A percentile compares a stretch with the other conserved stretches of the same genome.
Evolutionary conservation across 371 early-diverging fungal genomes (phyloP).

Genomic region (Zychaea mexicana): DNA sequence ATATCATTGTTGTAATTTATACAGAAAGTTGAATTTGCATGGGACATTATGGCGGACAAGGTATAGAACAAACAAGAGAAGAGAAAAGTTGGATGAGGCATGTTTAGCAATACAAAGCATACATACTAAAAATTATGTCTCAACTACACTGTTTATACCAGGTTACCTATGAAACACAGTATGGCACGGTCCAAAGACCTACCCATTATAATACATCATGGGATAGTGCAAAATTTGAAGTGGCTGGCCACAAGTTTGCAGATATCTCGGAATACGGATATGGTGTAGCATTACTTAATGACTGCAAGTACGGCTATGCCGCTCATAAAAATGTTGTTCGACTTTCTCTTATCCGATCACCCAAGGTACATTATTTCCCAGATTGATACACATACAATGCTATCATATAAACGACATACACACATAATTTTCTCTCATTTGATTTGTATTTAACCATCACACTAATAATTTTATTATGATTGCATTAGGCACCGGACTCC

Average conservation of each 20-base stretch:
- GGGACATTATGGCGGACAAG: conserved; percentile 81
- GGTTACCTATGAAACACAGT: conserved; percentile 96
- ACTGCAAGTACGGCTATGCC: conserved; percentile 91
- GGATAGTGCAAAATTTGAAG: conserved; percentile 83
- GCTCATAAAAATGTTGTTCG: conserved; percentile 79
- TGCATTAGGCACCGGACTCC: conserved; percentile 58
- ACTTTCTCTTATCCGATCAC: conserved; percentile 82
- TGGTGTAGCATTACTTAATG: conserved; percentile 92
- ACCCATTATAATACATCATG: conserved; percentile 94
- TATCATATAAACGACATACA: no score
- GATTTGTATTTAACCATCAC: background rate
- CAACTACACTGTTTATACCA: conserved; percentile 7
- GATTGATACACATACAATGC: no score
- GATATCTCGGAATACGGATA: conserved; percentile 94
- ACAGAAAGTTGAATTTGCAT: conserved; percentile 89
- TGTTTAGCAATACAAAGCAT: no score
- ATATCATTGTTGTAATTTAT: background rate
- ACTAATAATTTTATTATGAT: background rate
- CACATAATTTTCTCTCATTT: no score
- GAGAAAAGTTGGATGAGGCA: no score
- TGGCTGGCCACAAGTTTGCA: conserved; percentile 89
- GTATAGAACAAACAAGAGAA: conserved; percentile 38
- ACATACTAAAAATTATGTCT: background rate
- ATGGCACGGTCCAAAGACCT: conserved; percentile 89
- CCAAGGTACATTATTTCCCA: conserved; percentile 77